Percentiles rank a stretch among this genome's conserved stretches.
These are phyloP conservation scores for Beauveria australis DNA, from an alignment of 2,329 filamentous ascomycete genomes.

Conservation along the genomic window DNA sequence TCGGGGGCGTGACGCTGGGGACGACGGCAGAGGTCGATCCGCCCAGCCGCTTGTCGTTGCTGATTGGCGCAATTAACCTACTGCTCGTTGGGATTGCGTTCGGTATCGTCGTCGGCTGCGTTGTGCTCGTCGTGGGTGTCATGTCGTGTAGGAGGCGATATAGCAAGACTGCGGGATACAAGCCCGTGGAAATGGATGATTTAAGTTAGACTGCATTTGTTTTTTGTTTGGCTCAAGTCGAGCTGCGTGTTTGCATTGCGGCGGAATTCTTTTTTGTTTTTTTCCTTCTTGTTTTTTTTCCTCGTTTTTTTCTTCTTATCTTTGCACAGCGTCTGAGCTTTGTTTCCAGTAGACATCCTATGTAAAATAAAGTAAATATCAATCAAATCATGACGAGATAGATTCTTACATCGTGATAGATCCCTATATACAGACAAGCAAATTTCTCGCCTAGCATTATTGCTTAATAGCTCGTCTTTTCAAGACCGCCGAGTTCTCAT, in stretches of 20 bases:
- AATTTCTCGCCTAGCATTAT: not conserved
- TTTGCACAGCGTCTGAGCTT: not conserved
- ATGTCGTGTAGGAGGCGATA: not conserved
- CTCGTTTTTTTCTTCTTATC: too few species aligned
- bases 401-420: too few species aligned
- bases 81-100: not conserved
- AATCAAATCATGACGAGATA: too few species aligned
- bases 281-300: too few species aligned
- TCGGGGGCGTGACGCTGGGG: constrained; percentile 1
- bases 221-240: not conserved
- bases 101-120: not conserved
- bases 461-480: not conserved
- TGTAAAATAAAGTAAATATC: too few species aligned
- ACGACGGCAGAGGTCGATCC: not conserved
- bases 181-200: not conserved
- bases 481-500: constrained; percentile 25
- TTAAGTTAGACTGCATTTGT: not conserved
- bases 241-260: not conserved
- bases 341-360: too few species aligned
- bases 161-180: not conserved
- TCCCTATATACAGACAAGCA: too few species aligned
- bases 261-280: not conserved
- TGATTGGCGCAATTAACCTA: not conserved
- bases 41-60: not conserved
- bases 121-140: not conserved